Evolutionary conservation across 306 rosid genomes (phyloP).

Genomic region (Rubus idaeus): DNA sequence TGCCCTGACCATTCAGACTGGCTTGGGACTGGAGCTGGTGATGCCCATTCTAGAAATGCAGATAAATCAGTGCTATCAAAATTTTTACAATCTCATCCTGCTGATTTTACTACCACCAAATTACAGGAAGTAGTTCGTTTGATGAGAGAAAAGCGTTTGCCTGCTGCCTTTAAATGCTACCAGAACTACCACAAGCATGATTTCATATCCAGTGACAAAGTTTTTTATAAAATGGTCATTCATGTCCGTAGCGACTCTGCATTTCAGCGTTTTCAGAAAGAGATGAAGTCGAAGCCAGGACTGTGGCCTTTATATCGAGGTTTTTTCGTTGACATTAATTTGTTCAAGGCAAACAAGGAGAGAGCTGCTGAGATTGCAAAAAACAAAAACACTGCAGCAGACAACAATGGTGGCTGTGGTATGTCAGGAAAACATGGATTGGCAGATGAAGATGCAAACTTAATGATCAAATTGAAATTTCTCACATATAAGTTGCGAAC

Average conservation of each 20-base stretch:
- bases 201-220: conserved; percentile 58
- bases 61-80: conserved; percentile 71
- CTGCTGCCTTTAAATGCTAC: conserved; percentile 89
- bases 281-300: conserved; percentile 82
- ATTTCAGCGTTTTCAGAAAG: conserved; percentile 82
- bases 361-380: conserved; percentile 52
- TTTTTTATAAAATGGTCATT: conserved; percentile 91
- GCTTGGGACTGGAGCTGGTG: conserved; percentile 60
- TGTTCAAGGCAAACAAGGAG: conserved; percentile 82
- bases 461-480: conserved; percentile 96
- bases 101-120: conserved; percentile 76
- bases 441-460: conserved; percentile 89
- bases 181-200: conserved; percentile 71
- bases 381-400: conserved; percentile 37
- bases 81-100: conserved; percentile 75
- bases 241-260: conserved; percentile 87
- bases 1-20: conserved; percentile 83
- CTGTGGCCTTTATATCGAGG: conserved; percentile 98
- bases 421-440: conserved; percentile 53
- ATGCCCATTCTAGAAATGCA: conserved; percentile 62
- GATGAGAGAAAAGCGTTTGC: conserved; percentile 75
- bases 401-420: conserved; percentile 35
- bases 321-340: conserved; percentile 79
- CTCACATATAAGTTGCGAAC: conserved; percentile 92
- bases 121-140: conserved; percentile 81